Conservation (phyloP, 768 basidiomycete species). For the Kwoniella europaea region DNA sequence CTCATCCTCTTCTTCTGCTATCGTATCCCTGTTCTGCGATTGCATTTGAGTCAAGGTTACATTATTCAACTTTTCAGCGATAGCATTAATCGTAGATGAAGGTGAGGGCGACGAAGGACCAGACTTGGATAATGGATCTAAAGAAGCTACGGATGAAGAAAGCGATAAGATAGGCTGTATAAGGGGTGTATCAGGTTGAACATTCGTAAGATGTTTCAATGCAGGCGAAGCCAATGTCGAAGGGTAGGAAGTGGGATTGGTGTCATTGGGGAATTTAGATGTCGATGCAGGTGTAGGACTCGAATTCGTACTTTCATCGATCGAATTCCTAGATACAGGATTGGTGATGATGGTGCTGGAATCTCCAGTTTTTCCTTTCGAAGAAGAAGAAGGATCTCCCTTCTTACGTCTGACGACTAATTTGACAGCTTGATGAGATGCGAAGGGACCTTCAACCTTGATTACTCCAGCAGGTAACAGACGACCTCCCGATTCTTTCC, state of each 20-base stretch:
- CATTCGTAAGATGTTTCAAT: slow-evolving; percentile 10
- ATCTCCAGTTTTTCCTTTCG: neutral
- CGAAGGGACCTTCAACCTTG: slow-evolving; percentile 84
- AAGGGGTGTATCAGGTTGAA: slow-evolving; percentile 65
- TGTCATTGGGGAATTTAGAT: neutral
- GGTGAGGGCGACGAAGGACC: slow-evolving; percentile 54
- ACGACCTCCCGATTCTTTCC: slow-evolving; percentile 80
- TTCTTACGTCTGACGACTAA: slow-evolving; percentile 66
- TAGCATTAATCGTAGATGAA: slow-evolving; percentile 31
- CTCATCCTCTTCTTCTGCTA: slow-evolving; percentile 2
- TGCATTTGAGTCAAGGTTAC: neutral
- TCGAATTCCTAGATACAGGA: slow-evolving; percentile 19
- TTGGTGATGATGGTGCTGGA: neutral
- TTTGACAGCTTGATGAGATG: slow-evolving; percentile 90
- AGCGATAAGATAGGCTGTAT: slow-evolving; percentile 61
- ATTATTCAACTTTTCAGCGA: slow-evolving; percentile 24
- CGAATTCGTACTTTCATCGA: slow-evolving; percentile 24
- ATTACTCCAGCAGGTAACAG: slow-evolving; percentile 90
- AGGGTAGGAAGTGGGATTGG: neutral
- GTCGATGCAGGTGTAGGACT: slow-evolving; percentile 23
- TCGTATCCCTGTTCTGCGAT: neutral
- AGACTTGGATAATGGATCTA: slow-evolving; percentile 62
- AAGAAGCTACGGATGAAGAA: slow-evolving; percentile 62
- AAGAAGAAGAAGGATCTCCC: slow-evolving; percentile 2
- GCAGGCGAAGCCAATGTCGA: slow-evolving; percentile 17